These are phyloP conservation scores for Cokeromyces recurvatus DNA, from an alignment of 371 early-diverging fungal genomes.

Conservation along the genomic window DNA sequence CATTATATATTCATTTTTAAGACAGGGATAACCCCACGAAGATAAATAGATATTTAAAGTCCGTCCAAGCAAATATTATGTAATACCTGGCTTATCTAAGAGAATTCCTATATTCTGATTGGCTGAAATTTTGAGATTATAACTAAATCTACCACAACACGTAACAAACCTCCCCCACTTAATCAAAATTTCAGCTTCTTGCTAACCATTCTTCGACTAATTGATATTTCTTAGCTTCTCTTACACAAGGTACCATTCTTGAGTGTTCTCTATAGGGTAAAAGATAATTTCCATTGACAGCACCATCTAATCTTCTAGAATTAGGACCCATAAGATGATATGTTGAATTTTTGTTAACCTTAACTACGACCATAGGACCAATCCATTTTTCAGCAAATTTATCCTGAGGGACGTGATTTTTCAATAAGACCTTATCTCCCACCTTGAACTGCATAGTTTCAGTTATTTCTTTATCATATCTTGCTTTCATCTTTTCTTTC, in stretches of 20 bases:
- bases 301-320: neutral
- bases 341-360: conserved; percentile 1
- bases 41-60: too few species aligned
- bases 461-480: neutral
- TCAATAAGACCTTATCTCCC: conserved; percentile 13
- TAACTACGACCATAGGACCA: conserved; percentile 12
- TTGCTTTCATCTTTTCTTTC: neutral
- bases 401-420: neutral
- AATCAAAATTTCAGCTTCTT: too few species aligned
- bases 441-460: neutral
- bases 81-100: too few species aligned
- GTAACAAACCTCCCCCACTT: too few species aligned
- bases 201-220: too few species aligned
- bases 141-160: too few species aligned
- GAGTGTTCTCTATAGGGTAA: neutral
- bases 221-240: too few species aligned
- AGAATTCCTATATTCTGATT: too few species aligned
- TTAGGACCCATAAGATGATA: conserved; percentile 2
- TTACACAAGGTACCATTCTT: conserved; percentile 7
- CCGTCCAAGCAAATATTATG: too few species aligned
- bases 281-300: conserved; percentile 6
- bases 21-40: too few species aligned
- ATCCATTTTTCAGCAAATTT: conserved; percentile 17
- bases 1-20: too few species aligned
- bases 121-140: too few species aligned